Evolutionary conservation across 345 rosid species (phyloP).

Genomic region (Clarkia xantiana): DNA sequence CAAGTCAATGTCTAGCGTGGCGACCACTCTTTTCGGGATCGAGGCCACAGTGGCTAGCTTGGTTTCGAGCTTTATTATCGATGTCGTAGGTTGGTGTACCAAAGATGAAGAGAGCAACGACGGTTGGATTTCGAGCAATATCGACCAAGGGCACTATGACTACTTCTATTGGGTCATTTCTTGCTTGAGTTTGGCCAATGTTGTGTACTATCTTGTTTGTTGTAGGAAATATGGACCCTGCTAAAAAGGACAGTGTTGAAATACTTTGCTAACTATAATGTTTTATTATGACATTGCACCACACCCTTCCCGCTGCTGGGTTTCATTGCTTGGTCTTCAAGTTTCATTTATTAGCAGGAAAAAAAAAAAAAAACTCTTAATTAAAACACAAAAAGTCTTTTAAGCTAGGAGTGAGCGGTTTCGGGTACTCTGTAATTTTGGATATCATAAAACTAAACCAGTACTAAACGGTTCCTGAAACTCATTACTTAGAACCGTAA

Average conservation of each 20-base stretch:
- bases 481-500: too few relatives aligned
- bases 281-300: too few relatives aligned
- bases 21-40: conserved; percentile 20
- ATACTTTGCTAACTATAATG: too few relatives aligned
- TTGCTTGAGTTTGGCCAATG: conserved; percentile 17
- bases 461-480: too few relatives aligned
- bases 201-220: conserved; percentile 23
- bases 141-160: conserved; percentile 35
- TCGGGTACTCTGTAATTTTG: too few relatives aligned
- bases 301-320: too few relatives aligned
- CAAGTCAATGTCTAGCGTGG: conserved; percentile 37
- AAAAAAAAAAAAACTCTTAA: too few relatives aligned
- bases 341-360: too few relatives aligned
- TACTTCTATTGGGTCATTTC: conserved; percentile 42
- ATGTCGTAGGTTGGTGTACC: conserved; percentile 10
- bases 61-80: conserved; percentile 24
- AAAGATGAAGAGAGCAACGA: conserved; percentile 7
- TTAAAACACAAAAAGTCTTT: too few relatives aligned
- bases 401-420: too few relatives aligned
- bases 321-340: too few relatives aligned
- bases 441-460: too few relatives aligned
- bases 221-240: conserved; percentile 25
- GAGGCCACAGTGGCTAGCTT: conserved; percentile 25
- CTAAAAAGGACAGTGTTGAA: conserved; percentile 7
- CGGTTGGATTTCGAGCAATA: conserved; percentile 33